These are phyloP conservation scores for Pseudozyma flocculosa DNA, from an alignment of 1,284 basidiomycete species.

Conservation along the genomic window DNA sequence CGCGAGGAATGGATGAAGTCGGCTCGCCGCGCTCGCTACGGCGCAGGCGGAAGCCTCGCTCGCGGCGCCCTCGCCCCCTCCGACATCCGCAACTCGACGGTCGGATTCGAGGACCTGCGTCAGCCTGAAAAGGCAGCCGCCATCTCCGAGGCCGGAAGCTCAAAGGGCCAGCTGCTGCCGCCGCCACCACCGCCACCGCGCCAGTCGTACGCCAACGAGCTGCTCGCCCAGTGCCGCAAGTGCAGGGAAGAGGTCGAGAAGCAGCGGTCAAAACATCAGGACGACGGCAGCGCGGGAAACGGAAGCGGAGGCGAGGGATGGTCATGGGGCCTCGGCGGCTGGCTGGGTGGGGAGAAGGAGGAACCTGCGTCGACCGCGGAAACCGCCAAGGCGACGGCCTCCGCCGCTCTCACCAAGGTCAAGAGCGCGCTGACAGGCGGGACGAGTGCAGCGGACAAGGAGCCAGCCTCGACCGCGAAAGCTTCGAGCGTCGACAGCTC, in stretches of 20 bases:
- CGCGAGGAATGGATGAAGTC: conserved; percentile 54
- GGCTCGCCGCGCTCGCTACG: conserved; percentile 52
- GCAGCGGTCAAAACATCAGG: conserved; percentile 18
- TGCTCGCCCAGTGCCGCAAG: conserved; percentile 49
- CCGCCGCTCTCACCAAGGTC: not conserved
- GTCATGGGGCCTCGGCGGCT: conserved; percentile 14
- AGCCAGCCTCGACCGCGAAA: too few species aligned
- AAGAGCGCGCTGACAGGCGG: not conserved
- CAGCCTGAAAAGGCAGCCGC: too few species aligned
- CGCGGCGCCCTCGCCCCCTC: conserved; percentile 43
- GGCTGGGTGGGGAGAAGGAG: conserved; percentile 24
- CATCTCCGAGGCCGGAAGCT: not conserved
- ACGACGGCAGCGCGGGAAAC: conserved; percentile 12
- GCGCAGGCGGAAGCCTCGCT: conserved; percentile 50
- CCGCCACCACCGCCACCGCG: conserved; percentile 40
- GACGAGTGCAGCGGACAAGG: not conserved
- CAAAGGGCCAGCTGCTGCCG: conserved; percentile 8
- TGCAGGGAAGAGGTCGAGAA: conserved; percentile 47
- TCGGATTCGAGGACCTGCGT: conserved; percentile 21
- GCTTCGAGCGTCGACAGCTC: too few species aligned
- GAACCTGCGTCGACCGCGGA: not conserved
- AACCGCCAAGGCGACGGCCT: conserved; percentile 8
- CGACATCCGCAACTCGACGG: conserved; percentile 34
- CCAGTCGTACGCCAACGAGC: conserved; percentile 54
- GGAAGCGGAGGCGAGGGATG: conserved; percentile 6